Evolutionary conservation across 1,139 yeast genomes (phyloP), one percentile per base, ranked within the genome.

Genomic region (Chernovozyma sophiae-reginae): DNA sequence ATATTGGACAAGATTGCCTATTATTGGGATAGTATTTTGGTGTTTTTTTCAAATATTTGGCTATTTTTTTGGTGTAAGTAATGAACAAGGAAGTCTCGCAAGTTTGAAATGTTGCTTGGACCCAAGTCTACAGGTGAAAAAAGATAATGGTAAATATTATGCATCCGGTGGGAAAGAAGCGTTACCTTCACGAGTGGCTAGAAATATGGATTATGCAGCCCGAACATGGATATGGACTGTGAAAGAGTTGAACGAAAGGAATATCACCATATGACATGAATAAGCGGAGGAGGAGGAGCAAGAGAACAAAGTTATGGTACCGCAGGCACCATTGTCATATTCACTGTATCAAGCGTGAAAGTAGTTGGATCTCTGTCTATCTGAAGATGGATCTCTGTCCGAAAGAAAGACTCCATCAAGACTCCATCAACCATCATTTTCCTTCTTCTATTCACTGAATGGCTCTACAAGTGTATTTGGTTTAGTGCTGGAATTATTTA

Each of bases 221-320:
- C 62, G 79, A 35, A 80, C 86, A 14, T 86, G 95, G 92, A 77
- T 79, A n/a, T 86, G 95, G 95, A 82, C 95, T 0, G 72, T 79
- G 4, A 72, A 68, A 35, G 74, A 82, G 51, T 58, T 86, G 41
- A 68, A 74, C 41, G 70, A 74, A 43, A 63, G 86, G 37, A 58
- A 65, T 27, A 62, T 66, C 32, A 44, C 52, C 25, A 48, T 60
- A 24, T 37, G 23, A 29, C 26, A 24, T n/a, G n/a, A n/a, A n/a
- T n/a, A n/a, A n/a, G n/a, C n/a, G n/a, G n/a, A n/a, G n/a, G n/a
- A n/a, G n/a, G n/a, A n/a, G n/a, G n/a, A n/a, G n/a, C n/a, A n/a
- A n/a, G n/a, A n/a, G n/a, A n/a, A n/a, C n/a, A n/a, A n/a, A n/a
- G n/a, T n/a, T n/a, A n/a, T n/a, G n/a, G n/a, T n/a, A n/a, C n/a